Base-by-base conservation (phyloP, 192 early-diverging fungal species). In the Mortierella hygrophila region DNA sequence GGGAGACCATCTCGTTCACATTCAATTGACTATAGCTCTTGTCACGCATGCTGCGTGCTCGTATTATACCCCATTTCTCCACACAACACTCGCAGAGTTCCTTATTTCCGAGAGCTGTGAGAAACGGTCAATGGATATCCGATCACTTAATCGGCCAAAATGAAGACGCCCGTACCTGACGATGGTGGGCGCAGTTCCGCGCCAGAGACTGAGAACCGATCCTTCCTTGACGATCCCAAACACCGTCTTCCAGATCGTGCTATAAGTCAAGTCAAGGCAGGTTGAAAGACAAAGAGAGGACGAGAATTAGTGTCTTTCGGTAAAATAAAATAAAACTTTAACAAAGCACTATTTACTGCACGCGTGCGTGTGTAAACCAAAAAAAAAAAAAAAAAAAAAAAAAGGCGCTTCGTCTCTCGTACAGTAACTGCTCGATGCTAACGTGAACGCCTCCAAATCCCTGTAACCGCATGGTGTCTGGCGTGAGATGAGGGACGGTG, bases 141-240 rank as follows among this genome's bases (percentile, higher is more conserved):
- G 32, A n/a, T 2, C 23, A 29, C 21, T 23, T 49, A 35, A 42
- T 37, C 37, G 5, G 35, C 21, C 32, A 60, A 40, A 60, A 40
- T 32, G 20, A 23, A 70, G 32, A 26, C 26, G 29, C 1, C 13
- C 13, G 54, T 90, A 94, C 93, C 93, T 88, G 10, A 94, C 60
- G 37, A 94, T 90, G 0, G 96, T 97, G 32, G 96, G 94, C 29
- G 88, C 78, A 1, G 96, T 94, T 70, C 96, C 96, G 65, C 94
- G 90, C 96, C 96, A 97, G n/a, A 97, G 91, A n/a, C 94, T 94
- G 63, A 78, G 72, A 15, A 94, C 76, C 0, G 91, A 90, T 44
- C 94, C 91, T 40, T 85, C 75, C 16, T 80, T 82, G 23, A 97
- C 83, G 32, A 97, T 93, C 11, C 92, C 86, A 65, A 82, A 88